phyloP scores from a whole-genome alignment of 139 green algal genomes.

The Desmodesmus armatus region DNA sequence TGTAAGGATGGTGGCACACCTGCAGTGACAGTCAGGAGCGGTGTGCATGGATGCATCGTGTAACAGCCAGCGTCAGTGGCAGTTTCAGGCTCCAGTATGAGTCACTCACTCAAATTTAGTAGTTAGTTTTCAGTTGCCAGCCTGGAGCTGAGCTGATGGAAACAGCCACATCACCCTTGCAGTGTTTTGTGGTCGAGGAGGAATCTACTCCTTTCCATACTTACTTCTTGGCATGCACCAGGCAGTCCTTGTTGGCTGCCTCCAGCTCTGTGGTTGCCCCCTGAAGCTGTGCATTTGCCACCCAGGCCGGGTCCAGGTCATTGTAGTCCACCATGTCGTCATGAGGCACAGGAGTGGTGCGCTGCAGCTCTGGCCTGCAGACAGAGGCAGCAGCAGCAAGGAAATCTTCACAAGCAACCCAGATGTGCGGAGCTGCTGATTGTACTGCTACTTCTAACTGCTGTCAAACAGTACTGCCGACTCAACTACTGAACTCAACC shows the following conservation, averaged over 20 bases:
- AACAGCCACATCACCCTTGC: neutral
- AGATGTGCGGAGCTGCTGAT: no score
- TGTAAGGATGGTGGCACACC: neutral
- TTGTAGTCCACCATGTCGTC: neutral
- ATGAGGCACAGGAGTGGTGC: neutral
- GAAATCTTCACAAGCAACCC: no score
- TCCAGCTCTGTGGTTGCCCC: neutral
- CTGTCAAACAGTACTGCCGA: no score
- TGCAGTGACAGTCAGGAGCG: neutral
- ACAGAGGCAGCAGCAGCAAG: no score
- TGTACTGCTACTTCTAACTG: no score
- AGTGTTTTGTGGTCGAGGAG: conserved; percentile 1
- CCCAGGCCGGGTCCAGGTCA: neutral
- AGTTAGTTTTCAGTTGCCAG: no score
- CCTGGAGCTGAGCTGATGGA: neutral
- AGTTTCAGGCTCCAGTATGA: no score
- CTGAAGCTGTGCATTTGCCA: neutral
- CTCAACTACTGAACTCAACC: no score
- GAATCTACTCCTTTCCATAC: neutral
- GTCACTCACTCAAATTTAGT: no score
- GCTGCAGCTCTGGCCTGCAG: no score
- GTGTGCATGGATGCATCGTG: neutral
- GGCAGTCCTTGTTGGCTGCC: neutral
- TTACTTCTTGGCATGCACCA: conserved; percentile 9
- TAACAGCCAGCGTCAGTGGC: neutral